Base-by-base conservation (phyloP, 345 rosid genomes). In the Eucalyptus cloeziana region DNA sequence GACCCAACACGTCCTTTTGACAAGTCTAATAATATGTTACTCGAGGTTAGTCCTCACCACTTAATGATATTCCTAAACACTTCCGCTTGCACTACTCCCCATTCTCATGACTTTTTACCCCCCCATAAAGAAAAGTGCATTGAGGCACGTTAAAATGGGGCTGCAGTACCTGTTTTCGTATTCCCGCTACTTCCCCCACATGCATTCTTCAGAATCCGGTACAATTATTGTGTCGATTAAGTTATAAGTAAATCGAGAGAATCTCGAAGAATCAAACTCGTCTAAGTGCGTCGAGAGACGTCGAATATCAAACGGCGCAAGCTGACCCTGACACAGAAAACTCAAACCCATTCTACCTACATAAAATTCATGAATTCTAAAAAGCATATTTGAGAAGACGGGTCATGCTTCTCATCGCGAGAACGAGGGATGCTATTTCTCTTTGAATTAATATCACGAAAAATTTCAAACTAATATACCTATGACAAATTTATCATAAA, bases 391-490 rank as follows among this genome's bases (percentile, higher is more conserved):
- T 71, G 62, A 56, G 30, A 21, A 52, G 4, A 52, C 8, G 58
- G 24, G 58, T 21, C 21, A 52, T 21, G 58, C 58, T 19, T 52
- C 58, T 52, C 10, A 3, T 21, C 10, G 4, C 1, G 25, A 3
- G 58, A 52, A 21, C 10, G 10, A 8, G 58, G 58, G 58, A 21
- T 52, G 25, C 5, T 19, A 19, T 1, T 52, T 52, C 7, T 19
- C 3, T 52, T 52, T 0, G 0, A 60, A 60, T 24, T 60, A 25
- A 25, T 10, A 60, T 60, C 0, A 25, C 2, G 1, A 27, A 21
- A 7, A 7, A 1, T 7, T 52, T 58, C 7, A 25, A 58, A 60
- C 0, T 25, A 1, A 8, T 60, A 24, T 25, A 5, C 1, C 0
- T 1, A 25, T 11, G 0, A 60, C 2, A 25, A 24, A 3, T 25